A percentile compares a stretch with the other conserved stretches of the same genome.
Evolutionary conservation across 1,284 basidiomycete species (phyloP).

Genomic region (Tilletia indica): DNA sequence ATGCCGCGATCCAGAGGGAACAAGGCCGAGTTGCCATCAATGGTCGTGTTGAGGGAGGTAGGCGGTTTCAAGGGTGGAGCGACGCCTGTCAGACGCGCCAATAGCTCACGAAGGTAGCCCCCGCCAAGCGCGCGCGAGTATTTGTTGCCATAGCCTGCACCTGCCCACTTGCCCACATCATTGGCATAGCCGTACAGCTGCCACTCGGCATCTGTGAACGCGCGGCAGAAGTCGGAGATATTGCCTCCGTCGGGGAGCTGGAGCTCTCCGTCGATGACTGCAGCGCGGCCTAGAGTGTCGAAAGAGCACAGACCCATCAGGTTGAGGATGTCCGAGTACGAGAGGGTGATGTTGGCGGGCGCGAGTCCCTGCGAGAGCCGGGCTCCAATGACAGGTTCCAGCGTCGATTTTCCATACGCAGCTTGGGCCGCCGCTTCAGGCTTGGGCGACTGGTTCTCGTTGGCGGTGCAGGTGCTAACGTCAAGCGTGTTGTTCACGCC

Average conservation of each 20-base stretch:
- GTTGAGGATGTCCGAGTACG: conserved; percentile 26
- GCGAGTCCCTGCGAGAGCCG: conserved; percentile 20
- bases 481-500: conserved; percentile 32
- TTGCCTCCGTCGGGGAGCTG: conserved; percentile 15
- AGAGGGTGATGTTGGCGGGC: conserved; percentile 23
- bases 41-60: conserved; percentile 29
- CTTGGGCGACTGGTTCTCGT: conserved; percentile 17
- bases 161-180: conserved; percentile 30
- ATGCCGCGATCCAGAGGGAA: conserved; percentile 24
- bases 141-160: conserved; percentile 28
- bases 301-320: conserved; percentile 24
- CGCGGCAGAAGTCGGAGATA: conserved; percentile 23
- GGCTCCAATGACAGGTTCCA: conserved; percentile 23
- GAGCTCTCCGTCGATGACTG: conserved; percentile 24
- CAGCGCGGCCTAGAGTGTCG: conserved; percentile 25
- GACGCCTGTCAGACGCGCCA: conserved; percentile 21
- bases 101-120: conserved; percentile 29
- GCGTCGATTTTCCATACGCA: conserved; percentile 24
- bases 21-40: conserved; percentile 18
- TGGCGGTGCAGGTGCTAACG: conserved; percentile 25
- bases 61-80: conserved; percentile 19
- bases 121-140: conserved; percentile 25
- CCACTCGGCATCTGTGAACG: conserved; percentile 27
- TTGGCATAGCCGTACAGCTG: conserved; percentile 25
- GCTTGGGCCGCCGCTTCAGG: conserved; percentile 24